Conservation (phyloP, 768 basidiomycete species). For the Tulasnella calospora region DNA sequence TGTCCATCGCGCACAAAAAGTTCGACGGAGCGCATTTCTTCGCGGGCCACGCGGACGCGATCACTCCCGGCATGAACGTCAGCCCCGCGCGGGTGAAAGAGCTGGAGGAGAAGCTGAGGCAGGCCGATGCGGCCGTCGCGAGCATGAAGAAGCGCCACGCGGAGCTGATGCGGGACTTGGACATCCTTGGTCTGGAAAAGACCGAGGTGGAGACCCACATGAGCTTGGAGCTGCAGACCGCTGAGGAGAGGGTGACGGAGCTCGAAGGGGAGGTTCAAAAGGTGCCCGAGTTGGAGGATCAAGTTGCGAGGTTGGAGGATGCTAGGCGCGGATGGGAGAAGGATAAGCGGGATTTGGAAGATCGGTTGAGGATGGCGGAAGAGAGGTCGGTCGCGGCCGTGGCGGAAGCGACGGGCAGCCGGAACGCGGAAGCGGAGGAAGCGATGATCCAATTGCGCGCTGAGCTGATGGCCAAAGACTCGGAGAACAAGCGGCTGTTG, state of each 20-base stretch:
- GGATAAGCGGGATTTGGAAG: slow-evolving; percentile 43
- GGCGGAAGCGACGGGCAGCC: not conserved
- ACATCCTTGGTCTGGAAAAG: slow-evolving; percentile 61
- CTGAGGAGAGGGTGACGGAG: slow-evolving; percentile 58
- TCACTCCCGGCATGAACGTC: slow-evolving; percentile 49
- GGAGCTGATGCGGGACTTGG: slow-evolving; percentile 58
- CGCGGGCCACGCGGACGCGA: slow-evolving; percentile 68
- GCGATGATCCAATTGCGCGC: slow-evolving; percentile 18
- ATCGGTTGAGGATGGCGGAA: slow-evolving; percentile 41
- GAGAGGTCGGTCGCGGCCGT: slow-evolving; percentile 22
- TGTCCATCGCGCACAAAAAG: slow-evolving; percentile 46
- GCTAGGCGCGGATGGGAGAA: slow-evolving; percentile 47
- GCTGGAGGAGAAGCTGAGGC: slow-evolving; percentile 62
- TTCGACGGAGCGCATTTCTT: slow-evolving; percentile 85
- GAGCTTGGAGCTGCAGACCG: slow-evolving; percentile 59
- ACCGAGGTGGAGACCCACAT: slow-evolving; percentile 60
- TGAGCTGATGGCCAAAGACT: slow-evolving; percentile 21
- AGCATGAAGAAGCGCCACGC: slow-evolving; percentile 58
- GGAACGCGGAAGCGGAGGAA: slow-evolving; percentile 38
- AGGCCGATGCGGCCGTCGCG: slow-evolving; percentile 54
- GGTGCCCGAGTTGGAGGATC: slow-evolving; percentile 46
- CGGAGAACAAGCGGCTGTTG: slow-evolving; percentile 20
- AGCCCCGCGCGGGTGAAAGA: slow-evolving; percentile 45
- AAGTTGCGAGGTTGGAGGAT: slow-evolving; percentile 44
- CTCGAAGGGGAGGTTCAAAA: slow-evolving; percentile 53